Conservation (phyloP, 306 rosid genomes). For the Dryas drummondii region DNA sequence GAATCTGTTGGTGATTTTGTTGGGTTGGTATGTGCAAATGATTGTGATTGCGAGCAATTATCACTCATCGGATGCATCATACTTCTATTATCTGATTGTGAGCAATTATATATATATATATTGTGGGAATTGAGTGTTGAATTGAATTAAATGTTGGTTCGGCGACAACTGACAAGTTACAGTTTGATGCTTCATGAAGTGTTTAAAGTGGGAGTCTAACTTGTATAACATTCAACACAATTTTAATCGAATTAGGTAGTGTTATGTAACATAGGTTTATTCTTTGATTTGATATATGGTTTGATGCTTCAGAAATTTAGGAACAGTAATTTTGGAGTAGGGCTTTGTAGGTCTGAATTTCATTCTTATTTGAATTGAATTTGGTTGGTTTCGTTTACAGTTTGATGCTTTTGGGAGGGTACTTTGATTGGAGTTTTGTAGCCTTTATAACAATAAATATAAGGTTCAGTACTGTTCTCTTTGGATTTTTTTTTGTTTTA, state of each 20-base stretch:
- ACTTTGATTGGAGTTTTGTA: not conserved
- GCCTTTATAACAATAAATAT: not conserved
- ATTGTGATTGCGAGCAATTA: too few relatives aligned
- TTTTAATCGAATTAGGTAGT: not conserved
- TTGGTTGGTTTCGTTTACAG: not conserved
- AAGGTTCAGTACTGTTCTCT: not conserved
- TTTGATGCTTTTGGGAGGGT: not conserved
- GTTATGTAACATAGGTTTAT: not conserved
- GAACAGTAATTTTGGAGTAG: not conserved
- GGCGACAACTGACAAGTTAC: not conserved
- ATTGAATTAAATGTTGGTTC: too few relatives aligned
- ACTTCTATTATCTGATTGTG: not conserved
- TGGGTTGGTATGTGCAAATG: too few relatives aligned
- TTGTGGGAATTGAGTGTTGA: too few relatives aligned
- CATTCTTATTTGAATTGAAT: not conserved
- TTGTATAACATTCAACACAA: not conserved
- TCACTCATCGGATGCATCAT: not conserved
- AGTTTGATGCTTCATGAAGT: not conserved
- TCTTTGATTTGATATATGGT: not conserved
- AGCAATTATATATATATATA: too few relatives aligned
- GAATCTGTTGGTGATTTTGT: too few relatives aligned
- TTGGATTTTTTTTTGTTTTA: not conserved
- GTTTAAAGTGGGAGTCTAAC: not conserved
- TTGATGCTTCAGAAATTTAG: not conserved
- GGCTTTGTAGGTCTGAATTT: not conserved